Evolutionary conservation across 352 stramenopile species (phyloP), one percentile per base, ranked within the genome.

Genomic region (Blastocystis sp.): DNA sequence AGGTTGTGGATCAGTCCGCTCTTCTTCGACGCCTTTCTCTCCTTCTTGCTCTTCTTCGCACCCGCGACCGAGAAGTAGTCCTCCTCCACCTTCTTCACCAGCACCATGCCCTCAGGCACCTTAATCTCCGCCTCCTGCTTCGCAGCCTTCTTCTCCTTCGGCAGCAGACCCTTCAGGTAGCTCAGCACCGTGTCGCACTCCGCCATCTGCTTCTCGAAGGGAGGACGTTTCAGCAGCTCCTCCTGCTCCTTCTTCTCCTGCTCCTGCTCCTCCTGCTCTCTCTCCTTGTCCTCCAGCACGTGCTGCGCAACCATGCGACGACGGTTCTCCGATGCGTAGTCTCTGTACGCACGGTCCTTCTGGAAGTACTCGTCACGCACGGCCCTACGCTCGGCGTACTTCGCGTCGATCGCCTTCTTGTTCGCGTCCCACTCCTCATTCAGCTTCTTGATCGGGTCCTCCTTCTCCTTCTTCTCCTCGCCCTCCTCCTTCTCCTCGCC

Each of bases 21-120:
- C 53, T 85, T 85, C 40, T 56, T 75, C 4, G 24, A 9, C 16
- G n/a, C 53, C 36, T 42, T 75, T 76, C 57, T 75, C 4, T 85
- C 48, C 56, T 56, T 75, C 56, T 53, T 63, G 24, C 46, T 65
- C 54, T 84, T 73, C 54, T 71, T 84, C 29, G 36, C 29, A 32
- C 36, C 42, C n/a, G 29, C 49, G 24, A 53, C 59, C 2, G 54
- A 53, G 44, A 71, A 84, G 16, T 56, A 75, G 6, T 54, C 73
- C 36, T 84, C 46, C 32, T 84, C 73, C 59, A 75, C 54, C 48
- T 75, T 76, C 59, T 84, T 84, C 54, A 84, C 24, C 38, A 84
- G 38, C 34, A 34, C 75, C 54, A 84, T 69, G 29, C 59, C 73
- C 53, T 84, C 59, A 32, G 73, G 54, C 24, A 56, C 73, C 24